Percentiles rank a stretch among this genome's conserved stretches.
Conservation (phyloP, 495 filamentous ascomycete genomes). For the Acidomyces sp. region DNA sequence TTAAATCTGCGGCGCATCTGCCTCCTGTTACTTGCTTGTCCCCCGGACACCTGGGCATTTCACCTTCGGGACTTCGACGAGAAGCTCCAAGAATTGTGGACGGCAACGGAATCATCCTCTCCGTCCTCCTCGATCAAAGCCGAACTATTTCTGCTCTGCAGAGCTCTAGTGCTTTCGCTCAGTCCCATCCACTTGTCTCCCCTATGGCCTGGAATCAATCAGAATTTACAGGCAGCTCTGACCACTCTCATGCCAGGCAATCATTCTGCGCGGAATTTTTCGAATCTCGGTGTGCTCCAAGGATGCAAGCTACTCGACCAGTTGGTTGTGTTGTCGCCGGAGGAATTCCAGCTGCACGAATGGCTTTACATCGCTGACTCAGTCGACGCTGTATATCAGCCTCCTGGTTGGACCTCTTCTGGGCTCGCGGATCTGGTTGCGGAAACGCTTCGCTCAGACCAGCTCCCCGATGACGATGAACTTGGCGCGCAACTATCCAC, state of each 20-base stretch:
- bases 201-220: constrained; percentile 82
- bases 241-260: constrained; percentile 54
- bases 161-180: constrained; percentile 62
- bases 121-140: constrained; percentile 80
- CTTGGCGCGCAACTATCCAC: background rate
- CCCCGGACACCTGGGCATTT: constrained; percentile 62
- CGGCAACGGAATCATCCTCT: constrained; percentile 76
- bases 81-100: constrained; percentile 73
- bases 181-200: constrained; percentile 64
- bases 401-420: constrained; percentile 53
- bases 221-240: constrained; percentile 72
- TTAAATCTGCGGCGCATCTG: constrained; percentile 77
- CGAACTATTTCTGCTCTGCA: constrained; percentile 79
- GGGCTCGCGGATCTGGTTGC: constrained; percentile 79
- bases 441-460: constrained; percentile 52
- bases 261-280: constrained; percentile 46
- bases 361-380: constrained; percentile 97
- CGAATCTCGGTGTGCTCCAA: constrained; percentile 65
- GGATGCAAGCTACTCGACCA: constrained; percentile 85
- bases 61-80: constrained; percentile 62
- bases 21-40: constrained; percentile 58
- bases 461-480: constrained; percentile 17
- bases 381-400: constrained; percentile 86
- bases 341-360: constrained; percentile 90
- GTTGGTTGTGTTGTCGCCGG: constrained; percentile 69